A percentile compares a stretch with the other conserved stretches of the same genome.
Conservation (phyloP, 768 basidiomycete species). For the Suillus subluteus region DNA sequence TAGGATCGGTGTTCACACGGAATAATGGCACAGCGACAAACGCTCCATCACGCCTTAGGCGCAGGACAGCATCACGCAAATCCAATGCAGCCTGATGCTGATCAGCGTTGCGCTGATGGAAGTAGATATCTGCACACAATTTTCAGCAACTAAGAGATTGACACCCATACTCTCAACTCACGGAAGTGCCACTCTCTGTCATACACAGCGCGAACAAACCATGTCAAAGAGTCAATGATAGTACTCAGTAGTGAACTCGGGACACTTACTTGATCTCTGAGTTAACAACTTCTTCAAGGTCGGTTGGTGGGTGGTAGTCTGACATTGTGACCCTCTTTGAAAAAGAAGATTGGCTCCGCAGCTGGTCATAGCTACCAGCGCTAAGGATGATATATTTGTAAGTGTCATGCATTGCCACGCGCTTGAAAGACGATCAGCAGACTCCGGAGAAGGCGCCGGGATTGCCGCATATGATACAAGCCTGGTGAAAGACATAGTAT, state of each 20-base stretch:
- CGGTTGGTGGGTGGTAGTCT: constrained; percentile 40
- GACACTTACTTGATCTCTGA: constrained; percentile 61
- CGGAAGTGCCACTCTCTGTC: constrained; percentile 82
- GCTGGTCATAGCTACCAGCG: background rate
- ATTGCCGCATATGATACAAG: too few species aligned
- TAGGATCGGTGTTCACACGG: constrained; percentile 68
- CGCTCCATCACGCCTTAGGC: constrained; percentile 72
- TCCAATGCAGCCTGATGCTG: constrained; percentile 69
- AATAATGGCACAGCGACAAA: constrained; percentile 80
- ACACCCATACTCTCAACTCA: constrained; percentile 35
- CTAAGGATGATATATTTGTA: background rate
- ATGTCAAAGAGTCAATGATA: background rate
- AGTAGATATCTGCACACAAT: constrained; percentile 71
- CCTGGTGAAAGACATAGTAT: too few species aligned
- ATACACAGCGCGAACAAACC: constrained; percentile 4
- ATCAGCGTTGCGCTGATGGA: constrained; percentile 64
- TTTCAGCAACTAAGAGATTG: background rate
- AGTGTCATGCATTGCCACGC: background rate
- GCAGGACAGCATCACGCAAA: constrained; percentile 71
- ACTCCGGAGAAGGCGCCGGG: too few species aligned
- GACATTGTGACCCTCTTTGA: background rate
- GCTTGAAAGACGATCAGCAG: background rate
- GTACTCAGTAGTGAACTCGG: background rate
- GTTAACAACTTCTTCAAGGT: constrained; percentile 59
- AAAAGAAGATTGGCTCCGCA: background rate